These are phyloP conservation scores for Ustilago esculenta DNA, from an alignment of 1,284 basidiomycete genomes.

Conservation along the genomic window DNA sequence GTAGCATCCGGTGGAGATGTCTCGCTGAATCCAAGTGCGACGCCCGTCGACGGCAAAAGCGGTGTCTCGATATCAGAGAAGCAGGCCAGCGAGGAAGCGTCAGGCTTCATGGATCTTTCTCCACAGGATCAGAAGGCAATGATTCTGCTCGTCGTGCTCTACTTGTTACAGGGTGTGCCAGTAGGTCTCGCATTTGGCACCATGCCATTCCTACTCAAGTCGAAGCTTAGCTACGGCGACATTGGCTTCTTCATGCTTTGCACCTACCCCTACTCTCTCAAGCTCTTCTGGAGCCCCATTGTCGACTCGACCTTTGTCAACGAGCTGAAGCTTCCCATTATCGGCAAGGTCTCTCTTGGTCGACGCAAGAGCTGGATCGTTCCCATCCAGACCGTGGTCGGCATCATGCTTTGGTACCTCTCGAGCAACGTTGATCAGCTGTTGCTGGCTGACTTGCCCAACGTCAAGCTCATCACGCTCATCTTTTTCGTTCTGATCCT, in stretches of 20 bases:
- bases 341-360: slow-evolving; percentile 72
- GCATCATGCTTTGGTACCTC: slow-evolving; percentile 86
- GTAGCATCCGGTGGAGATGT: slow-evolving; percentile 8
- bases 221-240: slow-evolving; percentile 94
- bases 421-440: slow-evolving; percentile 81
- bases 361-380: slow-evolving; percentile 98
- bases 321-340: slow-evolving; percentile 66
- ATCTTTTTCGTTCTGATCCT: slow-evolving; percentile 87
- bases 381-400: slow-evolving; percentile 92
- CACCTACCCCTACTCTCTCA: slow-evolving; percentile 96
- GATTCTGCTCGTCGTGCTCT: slow-evolving; percentile 84
- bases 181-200: slow-evolving; percentile 82
- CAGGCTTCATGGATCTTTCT: slow-evolving; percentile 48
- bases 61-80: slow-evolving; percentile 12
- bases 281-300: slow-evolving; percentile 96
- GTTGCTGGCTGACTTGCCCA: slow-evolving; percentile 80
- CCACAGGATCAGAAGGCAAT: slow-evolving; percentile 72
- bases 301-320: slow-evolving; percentile 89
- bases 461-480: slow-evolving; percentile 82
- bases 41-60: slow-evolving; percentile 23
- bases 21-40: slow-evolving; percentile 3
- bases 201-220: slow-evolving; percentile 92
- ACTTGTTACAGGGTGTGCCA: slow-evolving; percentile 93
- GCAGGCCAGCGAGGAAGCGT: slow-evolving; percentile 29
- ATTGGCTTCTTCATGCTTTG: slow-evolving; percentile 93